Evolutionary conservation across 2,329 filamentous ascomycete species (phyloP), one percentile per base, ranked within the genome.

Genomic region (Pseudogymnoascus sp.): DNA sequence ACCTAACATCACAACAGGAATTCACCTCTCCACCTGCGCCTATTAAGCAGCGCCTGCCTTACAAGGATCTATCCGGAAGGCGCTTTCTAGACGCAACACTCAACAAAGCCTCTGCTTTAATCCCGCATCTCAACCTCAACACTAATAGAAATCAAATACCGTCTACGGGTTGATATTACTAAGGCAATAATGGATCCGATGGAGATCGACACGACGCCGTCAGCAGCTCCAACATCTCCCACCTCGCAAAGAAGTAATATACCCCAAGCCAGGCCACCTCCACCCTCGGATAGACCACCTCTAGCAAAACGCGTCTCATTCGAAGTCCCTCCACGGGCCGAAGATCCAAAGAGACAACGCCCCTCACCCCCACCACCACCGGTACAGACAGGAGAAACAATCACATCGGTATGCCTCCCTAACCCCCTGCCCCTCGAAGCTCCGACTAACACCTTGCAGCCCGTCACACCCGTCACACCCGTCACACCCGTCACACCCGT

Each of bases 261-360:
- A 14, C 6, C 3, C 12, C 19, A 11, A 45, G 21, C 19, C 12
- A 45, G 41, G n/a, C 41, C 21, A 23, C 12, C 21, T 26, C 12
- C 6, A 45, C 21, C 41, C 3, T 26, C 41, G 2, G 12, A 26
- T 21, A 45, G 21, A 12, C 41, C 41, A n/a, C 1, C 41, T 26
- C 6, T 45, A 8, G 12, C 14, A 8, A 52, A 55, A 33, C 49
- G 49, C 8, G 49, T 55, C 49, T 31, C 66, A 66, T 70, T 37
- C 45, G 67, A 66, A 65, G 16, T 63, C 8, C 64, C 63, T 63
- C 60, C 59, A 16, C 38, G n/a, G 35, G 6, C 12, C 21, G 52
- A 52, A n/a, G 41, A 60, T 63, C 33, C 31, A 37, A 52, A 49
- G 29, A 16, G 26, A 33, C 38, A 19, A 12, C 41, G 23, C n/a